These are phyloP conservation scores for Neofusicoccum sp. DNA, from an alignment of 2,329 filamentous ascomycete genomes.

Conservation along the genomic window DNA sequence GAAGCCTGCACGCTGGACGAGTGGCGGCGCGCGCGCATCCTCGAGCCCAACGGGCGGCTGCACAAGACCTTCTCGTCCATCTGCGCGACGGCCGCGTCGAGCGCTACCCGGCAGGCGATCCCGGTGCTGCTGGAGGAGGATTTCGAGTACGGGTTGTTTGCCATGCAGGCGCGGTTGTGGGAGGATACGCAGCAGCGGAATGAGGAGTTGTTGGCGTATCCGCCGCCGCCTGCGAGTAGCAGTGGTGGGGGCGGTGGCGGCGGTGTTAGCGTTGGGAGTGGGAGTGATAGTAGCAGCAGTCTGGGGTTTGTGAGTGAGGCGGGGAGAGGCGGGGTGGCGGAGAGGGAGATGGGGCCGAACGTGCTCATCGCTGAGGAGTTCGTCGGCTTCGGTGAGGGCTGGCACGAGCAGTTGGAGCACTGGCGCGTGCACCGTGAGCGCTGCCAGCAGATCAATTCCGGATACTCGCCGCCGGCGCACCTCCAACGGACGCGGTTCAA, in stretches of 20 bases:
- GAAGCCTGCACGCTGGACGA: neutral
- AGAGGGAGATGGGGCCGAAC: neutral
- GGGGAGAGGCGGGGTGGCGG: neutral
- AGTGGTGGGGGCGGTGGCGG: neutral
- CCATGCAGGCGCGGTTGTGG: neutral
- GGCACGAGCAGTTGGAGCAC: neutral
- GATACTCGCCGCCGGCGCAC: neutral
- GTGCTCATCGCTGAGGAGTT: neutral
- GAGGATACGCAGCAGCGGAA: slow-evolving; percentile 1
- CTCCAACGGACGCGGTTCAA: neutral
- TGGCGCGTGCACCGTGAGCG: neutral
- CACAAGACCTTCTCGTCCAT: slow-evolving; percentile 1
- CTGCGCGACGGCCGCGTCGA: neutral
- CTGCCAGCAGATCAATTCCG: neutral
- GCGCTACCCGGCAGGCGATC: neutral
- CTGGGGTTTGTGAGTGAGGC: too few species aligned
- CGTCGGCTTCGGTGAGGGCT: neutral
- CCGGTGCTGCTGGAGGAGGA: neutral
- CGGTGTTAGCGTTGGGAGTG: neutral
- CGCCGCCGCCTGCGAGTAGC: neutral
- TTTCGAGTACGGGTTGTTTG: neutral
- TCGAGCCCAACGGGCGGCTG: neutral
- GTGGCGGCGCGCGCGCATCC: neutral
- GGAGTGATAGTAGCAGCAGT: too few species aligned
- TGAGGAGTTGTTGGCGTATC: neutral